phyloP scores from a whole-genome alignment of 2,329 filamentous ascomycete species.

The Penicillium sp. region DNA sequence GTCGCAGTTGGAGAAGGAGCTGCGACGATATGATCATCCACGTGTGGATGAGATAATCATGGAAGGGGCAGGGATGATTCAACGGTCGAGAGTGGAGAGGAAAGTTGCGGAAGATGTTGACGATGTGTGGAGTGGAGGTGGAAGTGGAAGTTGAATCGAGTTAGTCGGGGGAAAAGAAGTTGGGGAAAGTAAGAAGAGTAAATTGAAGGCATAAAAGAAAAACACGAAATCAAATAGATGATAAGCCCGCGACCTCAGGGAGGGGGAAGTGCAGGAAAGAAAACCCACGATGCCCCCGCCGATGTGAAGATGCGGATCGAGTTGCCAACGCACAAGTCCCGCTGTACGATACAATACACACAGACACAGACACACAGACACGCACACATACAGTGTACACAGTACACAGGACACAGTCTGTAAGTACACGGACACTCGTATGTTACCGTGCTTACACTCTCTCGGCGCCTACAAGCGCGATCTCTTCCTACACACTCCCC shows the following conservation, averaged over 20 bases:
- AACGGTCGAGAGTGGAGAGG: background rate
- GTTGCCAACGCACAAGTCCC: constrained; percentile 4
- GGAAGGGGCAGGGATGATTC: constrained; percentile 1
- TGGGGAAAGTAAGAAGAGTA: constrained; percentile 10
- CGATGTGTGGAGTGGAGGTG: background rate
- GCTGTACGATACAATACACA: no score
- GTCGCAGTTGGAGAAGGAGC: background rate
- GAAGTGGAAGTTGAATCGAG: background rate
- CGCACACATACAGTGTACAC: background rate
- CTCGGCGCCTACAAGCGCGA: background rate
- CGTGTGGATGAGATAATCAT: constrained; percentile 19
- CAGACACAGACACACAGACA: background rate
- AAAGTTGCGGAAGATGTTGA: constrained; percentile 5
- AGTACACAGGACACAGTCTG: background rate
- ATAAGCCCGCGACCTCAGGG: constrained; percentile 10
- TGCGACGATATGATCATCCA: background rate
- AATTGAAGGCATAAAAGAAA: constrained; percentile 5
- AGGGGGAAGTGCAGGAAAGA: constrained; percentile 12
- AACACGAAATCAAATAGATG: background rate
- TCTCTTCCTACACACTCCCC: no score
- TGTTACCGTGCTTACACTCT: no score
- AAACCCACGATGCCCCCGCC: constrained; percentile 8
- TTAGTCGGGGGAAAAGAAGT: constrained; percentile 3
- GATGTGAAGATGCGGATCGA: constrained; percentile 21
- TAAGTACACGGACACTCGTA: no score